These are phyloP conservation scores for Castanopsis chinensis DNA, from an alignment of 306 rosid species.

Conservation along the genomic window DNA sequence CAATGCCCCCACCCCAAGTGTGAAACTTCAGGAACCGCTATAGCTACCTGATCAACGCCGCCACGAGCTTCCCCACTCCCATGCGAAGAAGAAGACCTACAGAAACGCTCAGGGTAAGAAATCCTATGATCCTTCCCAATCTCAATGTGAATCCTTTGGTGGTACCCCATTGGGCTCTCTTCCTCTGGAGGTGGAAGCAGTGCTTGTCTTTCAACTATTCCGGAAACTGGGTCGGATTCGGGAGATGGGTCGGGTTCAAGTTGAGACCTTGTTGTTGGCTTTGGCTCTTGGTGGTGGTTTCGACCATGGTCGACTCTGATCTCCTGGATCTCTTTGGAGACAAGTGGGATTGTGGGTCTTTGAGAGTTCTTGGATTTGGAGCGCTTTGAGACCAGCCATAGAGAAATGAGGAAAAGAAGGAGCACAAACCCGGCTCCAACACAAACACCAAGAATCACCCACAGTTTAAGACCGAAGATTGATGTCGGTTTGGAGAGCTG, in stretches of 20 bases:
- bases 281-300: slow-evolving; percentile 10
- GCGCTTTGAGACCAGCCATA: slow-evolving; percentile 64
- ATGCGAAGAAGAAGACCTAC: slow-evolving; percentile 50
- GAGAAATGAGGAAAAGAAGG: slow-evolving; percentile 59
- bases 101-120: slow-evolving; percentile 58
- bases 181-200: slow-evolving; percentile 52
- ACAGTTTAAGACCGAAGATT: slow-evolving; percentile 68
- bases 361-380: slow-evolving; percentile 40
- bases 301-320: slow-evolving; percentile 44
- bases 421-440: slow-evolving; percentile 77
- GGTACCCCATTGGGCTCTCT: slow-evolving; percentile 39
- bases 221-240: slow-evolving; percentile 47
- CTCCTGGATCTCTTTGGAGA: slow-evolving; percentile 79
- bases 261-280: slow-evolving; percentile 21
- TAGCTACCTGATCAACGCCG: slow-evolving; percentile 54
- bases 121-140: slow-evolving; percentile 79
- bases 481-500: slow-evolving; percentile 73
- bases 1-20: slow-evolving; percentile 96
- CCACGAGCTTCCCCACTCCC: slow-evolving; percentile 51
- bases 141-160: slow-evolving; percentile 55
- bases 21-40: slow-evolving; percentile 81
- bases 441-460: slow-evolving; percentile 68
- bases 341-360: slow-evolving; percentile 52
- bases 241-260: slow-evolving; percentile 37
- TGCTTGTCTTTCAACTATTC: slow-evolving; percentile 33